phyloP scores from a whole-genome alignment of 306 rosid genomes.

The Dryas alaskensis region DNA sequence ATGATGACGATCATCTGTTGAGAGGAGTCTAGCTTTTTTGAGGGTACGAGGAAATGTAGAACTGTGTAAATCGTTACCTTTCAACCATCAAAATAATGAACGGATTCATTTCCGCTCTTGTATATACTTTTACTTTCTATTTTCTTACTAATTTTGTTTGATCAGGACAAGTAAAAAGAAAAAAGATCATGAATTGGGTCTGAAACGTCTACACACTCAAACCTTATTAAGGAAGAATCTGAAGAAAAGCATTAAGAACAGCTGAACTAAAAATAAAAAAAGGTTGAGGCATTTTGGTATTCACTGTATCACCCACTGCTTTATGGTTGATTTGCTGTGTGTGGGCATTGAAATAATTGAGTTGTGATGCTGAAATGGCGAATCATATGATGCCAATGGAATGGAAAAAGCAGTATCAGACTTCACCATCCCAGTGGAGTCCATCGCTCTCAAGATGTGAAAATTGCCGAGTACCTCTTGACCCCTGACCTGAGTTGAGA shows the following conservation, averaged over 20 bases:
- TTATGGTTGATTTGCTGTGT: background rate
- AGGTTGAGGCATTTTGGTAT: too few species aligned
- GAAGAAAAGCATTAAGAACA: too few species aligned
- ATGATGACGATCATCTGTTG: slow-evolving; percentile 5
- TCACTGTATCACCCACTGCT: too few species aligned
- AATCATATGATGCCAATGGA: background rate
- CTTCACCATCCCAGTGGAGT: background rate
- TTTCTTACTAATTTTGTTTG: background rate
- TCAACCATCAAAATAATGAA: slow-evolving; percentile 22
- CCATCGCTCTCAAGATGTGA: background rate
- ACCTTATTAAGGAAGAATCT: background rate
- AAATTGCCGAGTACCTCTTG: background rate
- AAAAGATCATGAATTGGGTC: background rate
- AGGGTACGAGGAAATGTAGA: slow-evolving; percentile 32
- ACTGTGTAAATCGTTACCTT: slow-evolving; percentile 29
- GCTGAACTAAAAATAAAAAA: too few species aligned
- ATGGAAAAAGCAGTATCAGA: background rate
- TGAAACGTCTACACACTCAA: background rate
- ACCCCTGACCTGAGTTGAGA: background rate
- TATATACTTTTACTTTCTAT: slow-evolving; percentile 4
- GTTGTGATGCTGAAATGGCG: background rate
- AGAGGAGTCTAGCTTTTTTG: slow-evolving; percentile 9
- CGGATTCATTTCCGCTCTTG: slow-evolving; percentile 19
- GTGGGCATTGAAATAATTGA: background rate
- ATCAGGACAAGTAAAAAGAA: too few species aligned